These are phyloP conservation scores for Grosmannia clavigera DNA, from an alignment of 2,329 filamentous ascomycete species.

Conservation along the genomic window DNA sequence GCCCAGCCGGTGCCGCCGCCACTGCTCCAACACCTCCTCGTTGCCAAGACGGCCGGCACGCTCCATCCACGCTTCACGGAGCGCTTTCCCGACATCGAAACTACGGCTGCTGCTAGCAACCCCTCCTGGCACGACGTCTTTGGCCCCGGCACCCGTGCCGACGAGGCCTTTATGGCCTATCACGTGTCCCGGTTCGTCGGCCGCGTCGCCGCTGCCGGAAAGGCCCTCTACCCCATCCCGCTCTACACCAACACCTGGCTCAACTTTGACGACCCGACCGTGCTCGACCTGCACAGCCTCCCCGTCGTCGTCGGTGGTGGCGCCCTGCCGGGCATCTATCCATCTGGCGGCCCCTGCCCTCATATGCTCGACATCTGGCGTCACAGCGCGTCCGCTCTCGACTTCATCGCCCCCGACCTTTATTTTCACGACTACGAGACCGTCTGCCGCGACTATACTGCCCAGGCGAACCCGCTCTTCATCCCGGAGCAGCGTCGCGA, in stretches of 20 bases:
- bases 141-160: constrained; percentile 15
- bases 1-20: constrained; percentile 14
- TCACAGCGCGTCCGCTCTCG: constrained; percentile 27
- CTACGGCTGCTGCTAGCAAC: not conserved
- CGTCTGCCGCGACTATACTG: not conserved
- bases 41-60: not conserved
- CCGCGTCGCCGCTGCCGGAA: constrained; percentile 23
- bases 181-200: constrained; percentile 21
- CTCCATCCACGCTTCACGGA: not conserved
- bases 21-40: constrained; percentile 3
- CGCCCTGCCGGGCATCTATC: constrained; percentile 27
- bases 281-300: constrained; percentile 5
- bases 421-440: constrained; percentile 26
- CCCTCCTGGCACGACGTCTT: constrained; percentile 18
- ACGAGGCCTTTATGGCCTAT: constrained; percentile 26
- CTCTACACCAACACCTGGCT: constrained; percentile 25
- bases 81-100: not conserved
- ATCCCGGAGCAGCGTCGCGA: constrained; percentile 40
- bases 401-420: constrained; percentile 34
- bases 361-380: constrained; percentile 33
- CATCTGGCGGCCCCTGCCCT: constrained; percentile 30
- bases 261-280: constrained; percentile 16
- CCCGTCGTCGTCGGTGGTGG: constrained; percentile 1
- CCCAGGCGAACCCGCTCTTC: constrained; percentile 27
- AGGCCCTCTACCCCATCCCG: constrained; percentile 20